Percentiles rank a stretch among this genome's conserved stretches.
Evolutionary conservation across 1,284 basidiomycete genomes (phyloP).

Genomic region (Inonotus obliquus): DNA sequence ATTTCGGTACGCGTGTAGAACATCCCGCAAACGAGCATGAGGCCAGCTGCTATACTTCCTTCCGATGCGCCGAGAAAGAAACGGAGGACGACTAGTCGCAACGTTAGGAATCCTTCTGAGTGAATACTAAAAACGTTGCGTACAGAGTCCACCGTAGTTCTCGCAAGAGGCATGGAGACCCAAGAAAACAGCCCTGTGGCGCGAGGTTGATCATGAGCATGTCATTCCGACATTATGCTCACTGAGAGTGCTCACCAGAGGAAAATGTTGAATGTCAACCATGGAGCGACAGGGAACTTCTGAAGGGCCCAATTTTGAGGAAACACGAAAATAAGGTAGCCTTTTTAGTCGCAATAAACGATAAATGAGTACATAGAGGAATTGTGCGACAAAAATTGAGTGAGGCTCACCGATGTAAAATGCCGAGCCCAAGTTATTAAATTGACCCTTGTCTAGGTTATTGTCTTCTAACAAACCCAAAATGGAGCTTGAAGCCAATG

Average conservation of each 20-base stretch:
- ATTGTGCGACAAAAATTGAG: not conserved
- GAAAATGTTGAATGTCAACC: conserved; percentile 19
- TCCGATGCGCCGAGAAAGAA: conserved; percentile 32
- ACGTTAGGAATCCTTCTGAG: not conserved
- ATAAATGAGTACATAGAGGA: not conserved
- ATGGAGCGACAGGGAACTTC: conserved; percentile 27
- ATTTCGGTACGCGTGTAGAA: conserved; percentile 32
- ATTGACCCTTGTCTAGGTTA: conserved; percentile 25
- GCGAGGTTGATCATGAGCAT: not conserved
- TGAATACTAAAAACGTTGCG: not conserved
- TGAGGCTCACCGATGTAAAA: conserved; percentile 30
- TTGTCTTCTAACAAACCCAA: conserved; percentile 26
- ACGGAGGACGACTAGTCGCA: conserved; percentile 25
- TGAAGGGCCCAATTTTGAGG: conserved; percentile 29
- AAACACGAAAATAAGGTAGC: conserved; percentile 29
- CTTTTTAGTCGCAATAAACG: conserved; percentile 5
- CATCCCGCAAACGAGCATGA: conserved; percentile 30
- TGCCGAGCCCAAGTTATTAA: conserved; percentile 28
- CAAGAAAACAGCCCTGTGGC: conserved; percentile 13
- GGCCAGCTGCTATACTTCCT: conserved; percentile 27
- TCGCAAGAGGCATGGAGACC: conserved; percentile 17
- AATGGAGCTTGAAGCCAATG: conserved; percentile 25
- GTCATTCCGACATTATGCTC: not conserved
- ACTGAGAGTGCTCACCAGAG: conserved; percentile 9
- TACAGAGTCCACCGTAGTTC: conserved; percentile 19